Percentiles rank a stretch among this genome's conserved stretches.
Evolutionary conservation across 345 rosid species (phyloP).

Genomic region (Eucalyptus shirleyi): DNA sequence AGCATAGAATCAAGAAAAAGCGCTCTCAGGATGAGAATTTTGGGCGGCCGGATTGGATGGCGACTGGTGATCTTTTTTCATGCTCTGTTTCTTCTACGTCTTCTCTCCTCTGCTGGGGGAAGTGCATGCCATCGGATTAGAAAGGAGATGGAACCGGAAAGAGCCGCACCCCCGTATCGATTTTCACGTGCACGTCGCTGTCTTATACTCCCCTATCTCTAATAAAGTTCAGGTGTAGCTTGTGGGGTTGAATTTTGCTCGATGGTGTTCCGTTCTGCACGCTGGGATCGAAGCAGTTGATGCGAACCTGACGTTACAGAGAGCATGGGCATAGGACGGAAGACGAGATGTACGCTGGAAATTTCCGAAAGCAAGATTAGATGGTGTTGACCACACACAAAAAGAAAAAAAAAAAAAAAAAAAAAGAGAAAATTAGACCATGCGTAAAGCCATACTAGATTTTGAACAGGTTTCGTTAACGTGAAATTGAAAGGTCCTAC

Average conservation of each 20-base stretch:
- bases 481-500: neutral
- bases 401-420: fast-evolving
- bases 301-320: neutral
- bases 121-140: neutral
- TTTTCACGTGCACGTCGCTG: neutral
- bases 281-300: neutral
- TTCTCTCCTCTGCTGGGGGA: neutral
- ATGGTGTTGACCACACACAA: neutral
- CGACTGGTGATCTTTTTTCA: neutral
- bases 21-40: neutral
- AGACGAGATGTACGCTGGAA: neutral
- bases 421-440: neutral
- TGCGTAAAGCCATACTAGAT: neutral
- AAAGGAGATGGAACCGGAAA: neutral
- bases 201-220: neutral
- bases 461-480: neutral
- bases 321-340: neutral
- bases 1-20: neutral
- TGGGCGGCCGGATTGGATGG: neutral
- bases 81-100: neutral
- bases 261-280: neutral
- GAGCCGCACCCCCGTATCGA: neutral
- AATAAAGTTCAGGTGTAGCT: neutral
- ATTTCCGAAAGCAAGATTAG: neutral
- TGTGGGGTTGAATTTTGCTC: neutral